Conservation (phyloP, 306 rosid genomes). For the Macrotyloma uniflorum region DNA sequence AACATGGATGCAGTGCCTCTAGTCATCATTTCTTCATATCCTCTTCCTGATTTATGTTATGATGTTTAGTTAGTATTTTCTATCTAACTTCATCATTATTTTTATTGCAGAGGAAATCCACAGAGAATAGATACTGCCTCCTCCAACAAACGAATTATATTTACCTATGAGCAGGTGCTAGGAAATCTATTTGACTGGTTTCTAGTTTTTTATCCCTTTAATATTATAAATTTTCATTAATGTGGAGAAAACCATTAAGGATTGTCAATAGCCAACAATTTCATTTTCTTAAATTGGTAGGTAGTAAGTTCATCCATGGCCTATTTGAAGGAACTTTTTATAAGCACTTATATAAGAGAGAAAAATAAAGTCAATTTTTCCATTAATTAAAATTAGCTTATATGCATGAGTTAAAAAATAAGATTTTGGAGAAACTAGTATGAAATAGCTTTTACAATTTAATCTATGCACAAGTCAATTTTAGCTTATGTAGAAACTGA, state of each 20-base stretch:
- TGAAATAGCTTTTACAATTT: too few relatives aligned
- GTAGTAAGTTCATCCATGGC: neutral
- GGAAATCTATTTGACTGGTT: neutral
- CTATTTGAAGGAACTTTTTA: too few relatives aligned
- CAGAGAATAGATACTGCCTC: conserved; percentile 90
- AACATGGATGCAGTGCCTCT: conserved; percentile 25
- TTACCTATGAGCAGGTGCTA: conserved; percentile 91
- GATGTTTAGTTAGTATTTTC: conserved; percentile 7
- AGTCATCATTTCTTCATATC: neutral
- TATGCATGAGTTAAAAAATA: too few relatives aligned
- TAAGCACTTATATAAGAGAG: too few relatives aligned
- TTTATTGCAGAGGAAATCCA: conserved; percentile 86
- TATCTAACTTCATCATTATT: conserved; percentile 22
- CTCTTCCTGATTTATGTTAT: conserved; percentile 19
- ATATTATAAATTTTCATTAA: conserved; percentile 2
- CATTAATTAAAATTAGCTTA: too few relatives aligned
- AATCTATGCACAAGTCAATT: too few relatives aligned
- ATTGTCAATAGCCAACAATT: conserved; percentile 1
- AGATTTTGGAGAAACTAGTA: too few relatives aligned
- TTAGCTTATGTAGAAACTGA: too few relatives aligned
- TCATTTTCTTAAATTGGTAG: neutral
- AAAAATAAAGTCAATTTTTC: too few relatives aligned
- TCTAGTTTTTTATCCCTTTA: conserved; percentile 7
- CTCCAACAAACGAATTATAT: conserved; percentile 85
- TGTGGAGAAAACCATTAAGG: neutral